A percentile compares a stretch with the other conserved stretches of the same genome.
Evolutionary conservation across 257 asterid genomes (phyloP).

Genomic region (Paulownia fortunei): DNA sequence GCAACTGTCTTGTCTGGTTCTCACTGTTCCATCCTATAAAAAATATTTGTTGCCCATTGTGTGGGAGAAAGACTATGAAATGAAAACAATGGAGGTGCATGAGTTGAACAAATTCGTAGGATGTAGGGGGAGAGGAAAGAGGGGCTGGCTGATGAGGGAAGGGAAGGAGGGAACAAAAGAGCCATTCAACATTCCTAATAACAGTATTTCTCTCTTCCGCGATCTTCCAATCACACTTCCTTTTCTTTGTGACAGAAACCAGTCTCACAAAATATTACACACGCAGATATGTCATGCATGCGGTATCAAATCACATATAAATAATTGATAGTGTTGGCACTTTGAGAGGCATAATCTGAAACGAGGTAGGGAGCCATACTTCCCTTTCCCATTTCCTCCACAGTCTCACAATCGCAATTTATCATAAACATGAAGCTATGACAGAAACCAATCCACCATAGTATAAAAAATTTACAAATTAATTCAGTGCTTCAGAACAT

Average conservation of each 20-base stretch:
- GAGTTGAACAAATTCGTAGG: background rate
- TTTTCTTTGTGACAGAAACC: background rate
- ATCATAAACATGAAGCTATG: conserved; percentile 10
- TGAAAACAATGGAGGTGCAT: background rate
- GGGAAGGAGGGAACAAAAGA: background rate
- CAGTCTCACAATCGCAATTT: background rate
- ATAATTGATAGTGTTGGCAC: background rate
- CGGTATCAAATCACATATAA: background rate
- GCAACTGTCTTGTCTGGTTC: background rate
- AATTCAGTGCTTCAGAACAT: conserved; percentile 10
- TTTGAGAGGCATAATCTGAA: background rate
- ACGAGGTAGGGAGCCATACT: background rate
- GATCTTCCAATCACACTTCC: background rate
- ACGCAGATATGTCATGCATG: background rate
- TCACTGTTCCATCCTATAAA: background rate
- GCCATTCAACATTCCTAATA: too few species aligned
- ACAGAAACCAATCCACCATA: conserved; percentile 3
- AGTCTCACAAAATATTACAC: background rate
- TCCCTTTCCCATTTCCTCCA: background rate
- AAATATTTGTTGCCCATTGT: background rate
- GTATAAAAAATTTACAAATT: conserved; percentile 1
- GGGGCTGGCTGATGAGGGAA: background rate
- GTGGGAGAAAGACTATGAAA: too few species aligned
- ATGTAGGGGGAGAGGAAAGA: background rate
- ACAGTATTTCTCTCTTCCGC: background rate